Percentiles rank a stretch among this genome's conserved stretches.
Conservation (phyloP, 805 yeast species). For the Yarrowia sp. region DNA sequence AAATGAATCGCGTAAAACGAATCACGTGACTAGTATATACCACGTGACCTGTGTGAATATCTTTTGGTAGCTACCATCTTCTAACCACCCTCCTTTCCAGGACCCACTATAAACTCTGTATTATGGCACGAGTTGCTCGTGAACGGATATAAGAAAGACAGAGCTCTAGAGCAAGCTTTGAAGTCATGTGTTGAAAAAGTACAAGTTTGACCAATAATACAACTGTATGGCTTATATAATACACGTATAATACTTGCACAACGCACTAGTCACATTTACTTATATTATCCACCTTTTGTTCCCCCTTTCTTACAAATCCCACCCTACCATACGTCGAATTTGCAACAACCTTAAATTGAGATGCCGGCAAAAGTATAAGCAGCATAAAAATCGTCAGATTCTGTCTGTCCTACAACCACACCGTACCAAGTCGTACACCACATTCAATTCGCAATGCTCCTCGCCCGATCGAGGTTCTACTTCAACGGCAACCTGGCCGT, state of each 20-base stretch:
- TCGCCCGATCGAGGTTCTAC: constrained; percentile 39
- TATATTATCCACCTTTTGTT: no score
- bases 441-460: constrained; percentile 18
- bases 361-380: constrained; percentile 18
- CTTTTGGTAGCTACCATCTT: no score
- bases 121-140: constrained; percentile 24
- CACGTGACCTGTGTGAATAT: no score
- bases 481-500: constrained; percentile 39
- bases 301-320: background rate
- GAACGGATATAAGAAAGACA: background rate
- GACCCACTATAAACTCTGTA: constrained; percentile 3
- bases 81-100: no score
- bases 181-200: background rate
- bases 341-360: background rate
- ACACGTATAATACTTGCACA: no score
- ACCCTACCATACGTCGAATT: background rate
- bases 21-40: no score
- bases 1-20: no score
- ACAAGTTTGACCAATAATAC: background rate
- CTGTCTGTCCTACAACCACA: no score
- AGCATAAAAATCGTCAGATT: constrained; percentile 34
- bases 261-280: no score
- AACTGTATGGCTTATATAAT: no score
- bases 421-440: no score
- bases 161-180: constrained; percentile 10